Conservation (phyloP, 2,329 filamentous ascomycete species). For the Penicillium sclerotigenum region DNA sequence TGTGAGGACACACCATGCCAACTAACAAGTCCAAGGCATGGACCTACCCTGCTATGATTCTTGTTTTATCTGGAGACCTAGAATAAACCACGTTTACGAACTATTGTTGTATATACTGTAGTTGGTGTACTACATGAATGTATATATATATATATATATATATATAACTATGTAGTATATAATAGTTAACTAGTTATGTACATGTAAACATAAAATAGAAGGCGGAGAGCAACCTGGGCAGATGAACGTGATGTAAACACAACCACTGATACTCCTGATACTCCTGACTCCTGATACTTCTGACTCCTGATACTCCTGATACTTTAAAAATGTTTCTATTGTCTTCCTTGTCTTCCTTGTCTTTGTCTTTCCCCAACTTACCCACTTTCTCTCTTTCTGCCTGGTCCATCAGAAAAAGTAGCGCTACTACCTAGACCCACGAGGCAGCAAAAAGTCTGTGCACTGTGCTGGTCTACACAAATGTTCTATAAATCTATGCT, state of each 20-base stretch:
- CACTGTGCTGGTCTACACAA: neutral
- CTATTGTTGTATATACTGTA: neutral
- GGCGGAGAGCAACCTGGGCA: neutral
- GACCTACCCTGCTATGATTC: neutral
- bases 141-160: neutral
- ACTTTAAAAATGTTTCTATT: neutral
- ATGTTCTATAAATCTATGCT: neutral
- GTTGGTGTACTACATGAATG: neutral
- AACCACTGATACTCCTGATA: too few species aligned
- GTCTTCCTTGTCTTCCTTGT: neutral
- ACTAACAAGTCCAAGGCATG: neutral
- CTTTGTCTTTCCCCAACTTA: neutral
- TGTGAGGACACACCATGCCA: neutral
- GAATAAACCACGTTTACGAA: neutral
- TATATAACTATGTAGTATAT: neutral
- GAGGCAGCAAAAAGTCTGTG: slow-evolving; percentile 6
- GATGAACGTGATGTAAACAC: too few species aligned
- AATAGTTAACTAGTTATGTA: too few species aligned
- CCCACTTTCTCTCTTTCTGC: neutral
- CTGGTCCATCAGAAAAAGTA: neutral
- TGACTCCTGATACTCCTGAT: too few species aligned
- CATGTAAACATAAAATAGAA: too few species aligned
- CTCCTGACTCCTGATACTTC: too few species aligned
- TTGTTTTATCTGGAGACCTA: too few species aligned
- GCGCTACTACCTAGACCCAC: neutral